These are phyloP conservation scores for Cytospora mali DNA, from an alignment of 2,329 filamentous ascomycete species.

Conservation along the genomic window DNA sequence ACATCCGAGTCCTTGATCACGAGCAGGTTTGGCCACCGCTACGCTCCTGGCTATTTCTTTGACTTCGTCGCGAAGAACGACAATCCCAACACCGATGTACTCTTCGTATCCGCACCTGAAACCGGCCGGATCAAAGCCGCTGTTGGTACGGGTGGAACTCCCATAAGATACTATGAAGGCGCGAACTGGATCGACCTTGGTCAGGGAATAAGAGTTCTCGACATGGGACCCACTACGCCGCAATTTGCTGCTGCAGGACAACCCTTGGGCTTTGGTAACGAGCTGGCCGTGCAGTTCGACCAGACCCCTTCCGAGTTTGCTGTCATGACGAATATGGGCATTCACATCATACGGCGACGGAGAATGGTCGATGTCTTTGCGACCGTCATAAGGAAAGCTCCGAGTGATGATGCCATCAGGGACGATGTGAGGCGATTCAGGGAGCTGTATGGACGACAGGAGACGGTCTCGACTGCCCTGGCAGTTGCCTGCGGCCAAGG, in stretches of 20 bases:
- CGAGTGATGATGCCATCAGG: conserved; percentile 79
- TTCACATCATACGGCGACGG: conserved; percentile 82
- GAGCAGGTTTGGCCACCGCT: conserved; percentile 61
- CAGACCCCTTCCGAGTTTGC: conserved; percentile 80
- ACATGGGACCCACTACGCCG: conserved; percentile 74
- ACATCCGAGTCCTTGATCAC: conserved; percentile 52
- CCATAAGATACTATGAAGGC: conserved; percentile 72
- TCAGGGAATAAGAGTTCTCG: conserved; percentile 66
- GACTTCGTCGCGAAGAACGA: conserved; percentile 68
- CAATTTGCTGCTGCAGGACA: conserved; percentile 70
- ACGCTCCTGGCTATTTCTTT: conserved; percentile 88
- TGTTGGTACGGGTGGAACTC: conserved; percentile 41
- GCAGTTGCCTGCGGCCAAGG: conserved; percentile 96
- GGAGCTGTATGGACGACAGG: conserved; percentile 80
- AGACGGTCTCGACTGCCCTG: conserved; percentile 86
- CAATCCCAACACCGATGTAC: conserved; percentile 60
- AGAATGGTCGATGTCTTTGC: conserved; percentile 92
- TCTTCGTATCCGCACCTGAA: conserved; percentile 89
- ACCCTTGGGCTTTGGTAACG: conserved; percentile 86
- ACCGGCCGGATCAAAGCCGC: conserved; percentile 77
- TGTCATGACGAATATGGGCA: conserved; percentile 85
- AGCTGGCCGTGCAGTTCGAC: conserved; percentile 95
- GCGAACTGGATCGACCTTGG: conserved; percentile 78
- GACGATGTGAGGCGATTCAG: conserved; percentile 83
- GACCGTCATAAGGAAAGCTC: conserved; percentile 71